Conservation (phyloP, 2,329 filamentous ascomycete species). For the Pyrenophora tritici-repentis region DNA sequence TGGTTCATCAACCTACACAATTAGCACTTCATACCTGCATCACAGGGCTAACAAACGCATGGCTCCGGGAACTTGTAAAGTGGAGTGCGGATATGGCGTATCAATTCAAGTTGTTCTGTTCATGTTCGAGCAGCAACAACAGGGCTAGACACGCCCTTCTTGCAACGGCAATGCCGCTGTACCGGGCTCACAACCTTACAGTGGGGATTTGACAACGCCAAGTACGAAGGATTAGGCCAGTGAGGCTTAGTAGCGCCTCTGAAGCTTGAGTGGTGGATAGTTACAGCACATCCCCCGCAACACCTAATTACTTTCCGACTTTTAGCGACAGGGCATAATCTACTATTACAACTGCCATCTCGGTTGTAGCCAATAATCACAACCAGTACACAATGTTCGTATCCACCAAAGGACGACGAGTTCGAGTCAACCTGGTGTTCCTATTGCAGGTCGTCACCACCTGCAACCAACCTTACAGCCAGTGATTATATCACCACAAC, state of each 20-base stretch:
- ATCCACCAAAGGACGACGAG: neutral
- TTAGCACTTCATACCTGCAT: neutral
- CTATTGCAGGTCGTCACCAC: constrained; percentile 6
- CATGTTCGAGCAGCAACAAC: no score
- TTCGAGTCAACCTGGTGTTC: constrained; percentile 2
- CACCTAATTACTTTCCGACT: neutral
- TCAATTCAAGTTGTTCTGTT: no score
- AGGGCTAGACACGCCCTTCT: neutral
- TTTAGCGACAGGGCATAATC: constrained; percentile 3
- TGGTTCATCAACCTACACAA: neutral
- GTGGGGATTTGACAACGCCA: constrained; percentile 28
- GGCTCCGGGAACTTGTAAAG: neutral
- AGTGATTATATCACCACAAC: constrained; percentile 4
- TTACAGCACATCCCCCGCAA: constrained; percentile 15
- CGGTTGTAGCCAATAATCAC: constrained; percentile 14
- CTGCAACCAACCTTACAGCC: constrained; percentile 8
- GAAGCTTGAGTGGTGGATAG: constrained; percentile 33
- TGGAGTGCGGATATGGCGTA: neutral
- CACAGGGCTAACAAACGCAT: neutral
- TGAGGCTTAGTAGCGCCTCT: constrained; percentile 28
- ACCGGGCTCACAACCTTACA: constrained; percentile 17
- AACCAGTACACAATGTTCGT: neutral
- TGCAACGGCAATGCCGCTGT: constrained; percentile 20
- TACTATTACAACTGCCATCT: constrained; percentile 15
- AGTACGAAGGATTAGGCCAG: constrained; percentile 20